Base-by-base conservation (phyloP, 2,329 filamentous ascomycete species). In the Calonectria crousiana region DNA sequence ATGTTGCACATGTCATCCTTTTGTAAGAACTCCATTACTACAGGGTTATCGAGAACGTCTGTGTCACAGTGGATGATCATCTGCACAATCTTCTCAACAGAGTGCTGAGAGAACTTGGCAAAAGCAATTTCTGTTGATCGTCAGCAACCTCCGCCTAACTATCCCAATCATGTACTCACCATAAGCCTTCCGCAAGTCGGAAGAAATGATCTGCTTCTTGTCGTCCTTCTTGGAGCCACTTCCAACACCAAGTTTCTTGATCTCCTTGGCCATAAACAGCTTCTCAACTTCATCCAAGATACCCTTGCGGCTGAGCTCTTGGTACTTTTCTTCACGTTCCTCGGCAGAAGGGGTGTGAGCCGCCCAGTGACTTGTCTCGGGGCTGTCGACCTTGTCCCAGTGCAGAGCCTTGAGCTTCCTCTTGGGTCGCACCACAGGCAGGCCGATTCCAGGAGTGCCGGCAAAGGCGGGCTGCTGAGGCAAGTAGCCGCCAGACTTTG, bases 381-480 rank as follows among this genome's bases (percentile, higher is more conserved):
- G 95, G 68, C 94, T 91, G 85, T 99, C 97, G 69, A 99, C 95
- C 88, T 98, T 98, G 86, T 99, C 97, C 96, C 97, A 98, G 87
- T 99, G 97, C 79, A 99, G 90, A 73, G 96, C 96, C 92, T 99
- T 99, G 85, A 99, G 95, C 89, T 98, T 99, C 92, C 98, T 98
- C 91, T 98, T 98, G 28, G 97, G 95, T 79, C 96, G 90, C 67
- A 95, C 95, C 74, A 95, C 94, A 44, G 95, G 93, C 80, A 98
- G 86, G 53, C 93, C 92, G 78, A 95, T 88, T 10, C 91, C 90
- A 28, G 85, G 81, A 14, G 92, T 86, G 18, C 89, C 82, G 26
- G 87, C 86, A 74, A 91, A 90, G 72, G 88, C 88, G 38, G 90
- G 88, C 77, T 91, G 88, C 77, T 93, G 91, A 62, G 92, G 90